phyloP scores from a whole-genome alignment of 345 rosid genomes.

The Punica granatum region DNA sequence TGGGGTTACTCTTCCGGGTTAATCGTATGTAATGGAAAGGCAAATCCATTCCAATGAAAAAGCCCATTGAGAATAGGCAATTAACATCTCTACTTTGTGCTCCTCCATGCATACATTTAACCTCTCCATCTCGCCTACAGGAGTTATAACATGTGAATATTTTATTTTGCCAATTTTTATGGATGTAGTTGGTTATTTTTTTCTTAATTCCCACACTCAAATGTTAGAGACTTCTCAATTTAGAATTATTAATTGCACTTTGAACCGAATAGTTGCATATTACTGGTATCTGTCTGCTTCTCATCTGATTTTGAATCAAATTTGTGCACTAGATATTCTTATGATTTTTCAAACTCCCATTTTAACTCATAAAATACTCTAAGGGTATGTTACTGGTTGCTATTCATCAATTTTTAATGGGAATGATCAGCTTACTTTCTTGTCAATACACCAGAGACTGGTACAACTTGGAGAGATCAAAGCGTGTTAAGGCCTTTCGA shows the following conservation, averaged over 20 bases:
- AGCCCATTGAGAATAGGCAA: neutral
- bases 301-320: neutral
- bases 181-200: neutral
- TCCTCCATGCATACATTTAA: neutral
- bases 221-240: neutral
- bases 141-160: no score
- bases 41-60: neutral
- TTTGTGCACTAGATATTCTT: neutral
- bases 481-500: slow-evolving; percentile 94
- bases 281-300: neutral
- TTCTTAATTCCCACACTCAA: neutral
- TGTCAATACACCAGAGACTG: slow-evolving; percentile 62
- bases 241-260: neutral
- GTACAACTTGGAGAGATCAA: slow-evolving; percentile 97
- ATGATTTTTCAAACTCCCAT: neutral
- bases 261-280: no score
- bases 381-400: neutral
- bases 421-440: neutral
- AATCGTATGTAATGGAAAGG: neutral
- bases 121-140: no score
- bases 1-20: neutral
- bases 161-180: neutral
- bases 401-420: neutral
- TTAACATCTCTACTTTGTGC: neutral
- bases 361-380: neutral